Evolutionary conservation across 2,329 filamentous ascomycete genomes (phyloP).

Genomic region (Paecilomyces niveus): DNA sequence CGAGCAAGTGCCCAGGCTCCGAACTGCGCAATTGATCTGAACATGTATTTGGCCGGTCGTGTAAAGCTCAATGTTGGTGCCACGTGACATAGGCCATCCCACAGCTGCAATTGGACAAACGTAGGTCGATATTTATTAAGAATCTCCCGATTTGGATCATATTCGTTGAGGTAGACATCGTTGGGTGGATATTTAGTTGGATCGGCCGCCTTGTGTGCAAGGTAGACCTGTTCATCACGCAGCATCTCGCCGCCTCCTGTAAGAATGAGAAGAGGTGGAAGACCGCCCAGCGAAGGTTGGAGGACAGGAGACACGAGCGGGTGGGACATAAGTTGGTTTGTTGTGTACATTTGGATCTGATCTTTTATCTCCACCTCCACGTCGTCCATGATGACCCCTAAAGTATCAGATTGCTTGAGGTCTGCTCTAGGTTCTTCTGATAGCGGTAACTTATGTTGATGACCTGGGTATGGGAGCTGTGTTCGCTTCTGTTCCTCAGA

Average conservation of each 20-base stretch:
- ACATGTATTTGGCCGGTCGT: slow-evolving; percentile 94
- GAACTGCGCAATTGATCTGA: slow-evolving; percentile 84
- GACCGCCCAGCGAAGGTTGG: slow-evolving; percentile 79
- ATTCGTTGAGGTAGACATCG: slow-evolving; percentile 55
- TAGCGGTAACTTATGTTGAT: background rate
- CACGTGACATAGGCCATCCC: slow-evolving; percentile 93
- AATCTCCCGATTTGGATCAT: slow-evolving; percentile 47
- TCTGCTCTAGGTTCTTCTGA: background rate
- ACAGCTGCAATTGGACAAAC: slow-evolving; percentile 87
- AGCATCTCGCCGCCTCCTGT: slow-evolving; percentile 83
- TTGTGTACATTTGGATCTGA: slow-evolving; percentile 83
- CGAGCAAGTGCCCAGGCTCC: slow-evolving; percentile 82
- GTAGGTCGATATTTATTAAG: slow-evolving; percentile 70
- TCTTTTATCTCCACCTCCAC: slow-evolving; percentile 69
- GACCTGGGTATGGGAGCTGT: background rate
- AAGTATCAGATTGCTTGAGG: slow-evolving; percentile 20
- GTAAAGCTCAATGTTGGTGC: slow-evolving; percentile 92
- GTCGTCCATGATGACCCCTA: slow-evolving; percentile 66
- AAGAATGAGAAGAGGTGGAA: slow-evolving; percentile 81
- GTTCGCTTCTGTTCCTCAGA: slow-evolving; percentile 14
- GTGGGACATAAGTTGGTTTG: slow-evolving; percentile 77
- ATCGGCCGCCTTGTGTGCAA: slow-evolving; percentile 90
- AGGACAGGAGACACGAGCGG: slow-evolving; percentile 84
- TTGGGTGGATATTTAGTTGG: slow-evolving; percentile 68
- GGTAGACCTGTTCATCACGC: slow-evolving; percentile 87